These are phyloP conservation scores for Phialophora verrucosa DNA, from an alignment of 2,329 filamentous ascomycete species.

Conservation along the genomic window DNA sequence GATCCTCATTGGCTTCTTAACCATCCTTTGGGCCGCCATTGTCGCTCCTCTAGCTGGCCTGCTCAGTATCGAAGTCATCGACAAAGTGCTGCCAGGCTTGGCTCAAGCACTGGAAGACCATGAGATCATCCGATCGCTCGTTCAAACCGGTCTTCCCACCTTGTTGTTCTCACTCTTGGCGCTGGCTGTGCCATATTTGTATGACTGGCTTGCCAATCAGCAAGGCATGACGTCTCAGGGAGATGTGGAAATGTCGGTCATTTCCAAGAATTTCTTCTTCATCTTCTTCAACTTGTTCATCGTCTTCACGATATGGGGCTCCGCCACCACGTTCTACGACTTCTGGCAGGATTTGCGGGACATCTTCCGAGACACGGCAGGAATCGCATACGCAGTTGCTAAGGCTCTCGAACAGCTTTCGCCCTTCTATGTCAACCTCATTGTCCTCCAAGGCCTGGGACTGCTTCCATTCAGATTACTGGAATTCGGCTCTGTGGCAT, in stretches of 20 bases:
- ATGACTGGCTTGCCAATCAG: slow-evolving; percentile 86
- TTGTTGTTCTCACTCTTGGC: slow-evolving; percentile 85
- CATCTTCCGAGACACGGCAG: slow-evolving; percentile 76
- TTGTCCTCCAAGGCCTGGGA: slow-evolving; percentile 91
- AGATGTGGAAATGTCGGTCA: slow-evolving; percentile 90
- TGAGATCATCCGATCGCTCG: slow-evolving; percentile 72
- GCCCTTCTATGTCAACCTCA: slow-evolving; percentile 90
- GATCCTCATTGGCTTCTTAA: slow-evolving; percentile 78
- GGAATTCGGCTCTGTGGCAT: slow-evolving; percentile 81
- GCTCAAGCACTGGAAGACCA: slow-evolving; percentile 71
- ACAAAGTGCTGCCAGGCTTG: slow-evolving; percentile 72
- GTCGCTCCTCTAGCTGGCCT: slow-evolving; percentile 79
- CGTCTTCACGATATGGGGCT: slow-evolving; percentile 86
- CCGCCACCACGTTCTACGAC: slow-evolving; percentile 74
- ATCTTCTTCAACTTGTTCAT: slow-evolving; percentile 99
- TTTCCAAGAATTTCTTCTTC: slow-evolving; percentile 99
- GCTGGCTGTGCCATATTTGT: slow-evolving; percentile 87
- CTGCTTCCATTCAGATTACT: slow-evolving; percentile 90
- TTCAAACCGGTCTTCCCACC: slow-evolving; percentile 88
- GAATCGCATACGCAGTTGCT: slow-evolving; percentile 77
- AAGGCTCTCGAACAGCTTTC: slow-evolving; percentile 74
- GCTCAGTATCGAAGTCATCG: slow-evolving; percentile 80
- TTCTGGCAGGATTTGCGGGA: slow-evolving; percentile 70
- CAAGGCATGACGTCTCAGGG: slow-evolving; percentile 96
- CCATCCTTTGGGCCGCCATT: slow-evolving; percentile 84